These are phyloP conservation scores for Cyberlindnera misumaiensis DNA, from an alignment of 805 yeast genomes.

Conservation along the genomic window DNA sequence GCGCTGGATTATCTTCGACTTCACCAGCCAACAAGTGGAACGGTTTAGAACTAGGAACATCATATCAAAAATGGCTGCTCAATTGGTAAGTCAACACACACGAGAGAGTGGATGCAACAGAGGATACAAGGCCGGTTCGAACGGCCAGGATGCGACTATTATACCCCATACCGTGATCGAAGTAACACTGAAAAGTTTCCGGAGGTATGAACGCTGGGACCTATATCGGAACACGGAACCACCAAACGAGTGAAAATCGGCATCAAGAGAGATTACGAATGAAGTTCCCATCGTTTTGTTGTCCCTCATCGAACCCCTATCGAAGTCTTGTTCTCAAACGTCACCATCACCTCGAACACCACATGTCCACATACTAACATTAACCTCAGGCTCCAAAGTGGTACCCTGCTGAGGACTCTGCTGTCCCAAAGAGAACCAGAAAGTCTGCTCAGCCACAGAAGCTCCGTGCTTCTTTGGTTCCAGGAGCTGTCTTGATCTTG, in stretches of 20 bases:
- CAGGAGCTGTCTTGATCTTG: conserved; percentile 96
- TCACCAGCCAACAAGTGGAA: conserved; percentile 3
- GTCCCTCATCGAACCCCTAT: too few species aligned
- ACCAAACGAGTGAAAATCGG: too few species aligned
- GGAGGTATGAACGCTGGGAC: neutral
- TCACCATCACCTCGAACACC: too few species aligned
- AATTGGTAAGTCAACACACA: conserved; percentile 22
- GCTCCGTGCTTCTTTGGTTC: conserved; percentile 91
- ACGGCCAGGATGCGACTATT: neutral
- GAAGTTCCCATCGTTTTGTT: too few species aligned
- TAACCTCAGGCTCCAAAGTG: conserved; percentile 65
- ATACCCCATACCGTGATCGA: neutral
- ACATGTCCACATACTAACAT: neutral
- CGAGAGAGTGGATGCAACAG: conserved; percentile 6
- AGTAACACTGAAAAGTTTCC: conserved; percentile 1
- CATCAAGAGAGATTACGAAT: too few species aligned
- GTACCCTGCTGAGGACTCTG: conserved; percentile 89
- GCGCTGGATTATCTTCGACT: conserved; percentile 5
- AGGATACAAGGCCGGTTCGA: neutral
- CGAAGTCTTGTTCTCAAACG: too few species aligned
- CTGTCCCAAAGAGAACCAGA: conserved; percentile 85
- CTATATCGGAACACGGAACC: too few species aligned
- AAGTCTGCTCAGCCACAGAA: conserved; percentile 89
- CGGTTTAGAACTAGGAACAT: neutral
- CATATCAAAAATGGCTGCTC: conserved; percentile 25